Evolutionary conservation across 352 stramenopile genomes (phyloP).

Genomic region (Phytopythium chamaehyphon): DNA sequence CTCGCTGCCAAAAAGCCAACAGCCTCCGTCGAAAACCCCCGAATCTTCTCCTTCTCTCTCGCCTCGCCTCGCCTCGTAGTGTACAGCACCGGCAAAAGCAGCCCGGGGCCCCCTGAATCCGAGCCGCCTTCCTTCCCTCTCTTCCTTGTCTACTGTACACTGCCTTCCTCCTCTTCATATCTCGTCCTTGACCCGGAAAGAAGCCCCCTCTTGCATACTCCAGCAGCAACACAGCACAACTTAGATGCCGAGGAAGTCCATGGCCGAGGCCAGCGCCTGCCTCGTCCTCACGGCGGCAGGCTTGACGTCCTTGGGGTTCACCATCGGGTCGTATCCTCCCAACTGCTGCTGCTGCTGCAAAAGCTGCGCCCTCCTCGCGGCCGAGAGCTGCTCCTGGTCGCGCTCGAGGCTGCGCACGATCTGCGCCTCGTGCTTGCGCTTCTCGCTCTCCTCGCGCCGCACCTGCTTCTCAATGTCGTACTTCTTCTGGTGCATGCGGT

Average conservation of each 20-base stretch:
- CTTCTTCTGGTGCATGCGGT: constrained; percentile 90
- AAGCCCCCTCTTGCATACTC: too few relatives aligned
- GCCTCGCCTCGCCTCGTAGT: not conserved
- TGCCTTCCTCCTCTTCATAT: not conserved
- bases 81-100: not conserved
- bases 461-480: constrained; percentile 86
- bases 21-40: too few relatives aligned
- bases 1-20: too few relatives aligned
- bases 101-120: not conserved
- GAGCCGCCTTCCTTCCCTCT: constrained; percentile 1
- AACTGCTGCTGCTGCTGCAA: too few relatives aligned
- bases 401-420: constrained; percentile 81
- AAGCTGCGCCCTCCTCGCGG: constrained; percentile 20
- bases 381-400: constrained; percentile 49
- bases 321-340: constrained; percentile 50
- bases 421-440: constrained; percentile 79
- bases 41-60: not conserved
- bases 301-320: constrained; percentile 82
- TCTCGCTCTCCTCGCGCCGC: constrained; percentile 80
- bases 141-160: constrained; percentile 8
- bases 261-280: constrained; percentile 76
- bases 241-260: constrained; percentile 85
- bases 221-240: too few relatives aligned
- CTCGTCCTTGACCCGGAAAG: not conserved
- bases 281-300: constrained; percentile 66